phyloP scores from a whole-genome alignment of 495 filamentous ascomycete species.

The Penicillium canariense region DNA sequence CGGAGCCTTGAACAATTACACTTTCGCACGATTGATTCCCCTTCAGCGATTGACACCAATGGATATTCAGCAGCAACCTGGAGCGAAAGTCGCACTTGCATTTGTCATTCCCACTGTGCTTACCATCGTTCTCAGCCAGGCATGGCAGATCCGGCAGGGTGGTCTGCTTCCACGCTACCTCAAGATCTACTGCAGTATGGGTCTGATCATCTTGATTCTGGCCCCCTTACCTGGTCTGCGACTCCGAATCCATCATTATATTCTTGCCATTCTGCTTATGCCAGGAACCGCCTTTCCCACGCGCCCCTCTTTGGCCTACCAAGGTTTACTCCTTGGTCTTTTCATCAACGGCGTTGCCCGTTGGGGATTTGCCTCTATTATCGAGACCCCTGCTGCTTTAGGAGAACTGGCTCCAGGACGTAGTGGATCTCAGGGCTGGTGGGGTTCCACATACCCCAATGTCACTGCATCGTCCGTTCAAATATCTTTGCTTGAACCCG shows the following conservation, averaged over 20 bases:
- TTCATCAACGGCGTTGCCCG: conserved; percentile 90
- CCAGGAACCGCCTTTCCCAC: conserved; percentile 84
- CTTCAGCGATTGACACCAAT: conserved; percentile 73
- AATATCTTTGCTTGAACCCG: conserved; percentile 43
- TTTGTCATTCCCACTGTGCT: conserved; percentile 63
- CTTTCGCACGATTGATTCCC: conserved; percentile 74
- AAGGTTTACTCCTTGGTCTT: conserved; percentile 83
- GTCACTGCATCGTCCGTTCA: conserved; percentile 52
- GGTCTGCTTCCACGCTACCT: conserved; percentile 68
- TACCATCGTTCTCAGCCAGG: conserved; percentile 61
- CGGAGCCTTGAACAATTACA: conserved; percentile 78
- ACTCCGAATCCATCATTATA: conserved; percentile 92
- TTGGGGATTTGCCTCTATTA: conserved; percentile 88
- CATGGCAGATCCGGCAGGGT: conserved; percentile 72
- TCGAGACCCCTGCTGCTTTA: conserved; percentile 77
- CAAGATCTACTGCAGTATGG: conserved; percentile 66
- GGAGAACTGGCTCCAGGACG: conserved; percentile 39
- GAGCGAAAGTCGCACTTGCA: conserved; percentile 67
- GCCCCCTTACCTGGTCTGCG: conserved; percentile 75
- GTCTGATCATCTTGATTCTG: conserved; percentile 57
- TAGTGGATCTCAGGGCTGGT: conserved; percentile 46
- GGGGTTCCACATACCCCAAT: conserved; percentile 66
- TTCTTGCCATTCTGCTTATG: conserved; percentile 79
- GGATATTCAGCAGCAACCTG: conserved; percentile 74
- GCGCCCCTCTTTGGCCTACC: conserved; percentile 72